Base-by-base conservation (phyloP, 2,329 filamentous ascomycete genomes). In the Colletotrichum nymphaeae region DNA sequence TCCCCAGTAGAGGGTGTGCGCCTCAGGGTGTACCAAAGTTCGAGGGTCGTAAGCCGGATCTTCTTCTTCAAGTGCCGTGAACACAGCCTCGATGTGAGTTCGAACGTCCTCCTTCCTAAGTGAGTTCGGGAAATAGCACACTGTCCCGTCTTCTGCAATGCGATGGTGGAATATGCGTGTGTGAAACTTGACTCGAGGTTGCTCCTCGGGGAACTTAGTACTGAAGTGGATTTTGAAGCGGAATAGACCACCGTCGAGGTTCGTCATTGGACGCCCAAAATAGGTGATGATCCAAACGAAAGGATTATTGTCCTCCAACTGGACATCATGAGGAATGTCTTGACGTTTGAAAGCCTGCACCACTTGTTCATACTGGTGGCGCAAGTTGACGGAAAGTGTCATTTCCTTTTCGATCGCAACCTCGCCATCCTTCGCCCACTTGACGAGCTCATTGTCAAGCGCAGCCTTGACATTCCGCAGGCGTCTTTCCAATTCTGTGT, bases 181-280 rank as follows among this genome's bases (percentile, higher is more conserved):
- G 78, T 95, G 90, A 75, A 98, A 92, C 74, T 88, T 92, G 68
- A 95, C 93, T 42, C 96, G 92, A 28, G 96, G 97, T 78, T 98
- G 94, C 77, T 97, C 94, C 53, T 94, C 91, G 0, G 97, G 97
- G 79, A 98, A 98, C 6, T 91, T 90, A 6, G 94, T 92, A 78
- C 95, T 97, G 78, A 98, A 92, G 78, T 87, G 88, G 68, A 98
- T 87, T 78, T 88, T 93, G 81, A 98, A 93, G 74, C 90, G 91
- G 85, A 98, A 96, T 74, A 98, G 89, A 2, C 96, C 95, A 19
- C 95, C 96, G 77, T 98, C 96, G 2, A 98, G 89, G 77, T 97
- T 95, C 6, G 95, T 97, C 93, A 97, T 97, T 0, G 95, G 94
- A 67, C 93, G 90, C 30, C 97, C 97, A 80, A 98, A 97, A 80